Evolutionary conservation across 441 rosid genomes (phyloP).

Genomic region (Metrosideros polymorpha): DNA sequence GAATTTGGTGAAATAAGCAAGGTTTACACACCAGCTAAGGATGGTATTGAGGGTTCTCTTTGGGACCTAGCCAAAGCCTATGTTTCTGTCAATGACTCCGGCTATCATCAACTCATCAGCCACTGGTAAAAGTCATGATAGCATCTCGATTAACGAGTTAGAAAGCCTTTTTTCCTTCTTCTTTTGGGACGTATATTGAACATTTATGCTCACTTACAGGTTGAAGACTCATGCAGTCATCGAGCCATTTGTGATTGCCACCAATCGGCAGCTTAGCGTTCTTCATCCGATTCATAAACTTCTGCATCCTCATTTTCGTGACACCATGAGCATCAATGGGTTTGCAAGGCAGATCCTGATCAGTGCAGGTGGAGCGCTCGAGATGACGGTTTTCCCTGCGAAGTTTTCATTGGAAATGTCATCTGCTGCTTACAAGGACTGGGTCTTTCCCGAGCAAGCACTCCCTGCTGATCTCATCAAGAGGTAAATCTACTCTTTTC

Average conservation of each 20-base stretch:
- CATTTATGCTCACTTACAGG: neutral
- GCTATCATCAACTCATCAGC: conserved; percentile 7
- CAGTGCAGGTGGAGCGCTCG: conserved; percentile 5
- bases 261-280: conserved; percentile 6
- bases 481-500: neutral
- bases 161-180: neutral
- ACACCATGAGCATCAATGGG: conserved; percentile 14
- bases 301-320: conserved; percentile 11
- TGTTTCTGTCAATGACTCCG: conserved; percentile 2
- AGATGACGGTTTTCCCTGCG: neutral
- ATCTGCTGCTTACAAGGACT: conserved; percentile 1
- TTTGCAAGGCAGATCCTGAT: conserved; percentile 5
- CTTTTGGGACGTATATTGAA: neutral
- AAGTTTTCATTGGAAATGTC: conserved; percentile 1
- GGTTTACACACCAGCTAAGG: neutral
- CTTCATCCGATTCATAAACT: conserved; percentile 13
- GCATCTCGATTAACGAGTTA: neutral
- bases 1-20: neutral
- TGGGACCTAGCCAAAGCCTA: conserved; percentile 7
- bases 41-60: neutral
- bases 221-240: conserved; percentile 5
- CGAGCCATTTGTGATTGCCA: conserved; percentile 5
- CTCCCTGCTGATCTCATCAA: conserved; percentile 17
- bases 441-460: conserved; percentile 15
- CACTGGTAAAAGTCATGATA: conserved; percentile 3